Base-by-base conservation (phyloP, 1,284 basidiomycete species). In the Quambalaria eucalypti region DNA sequence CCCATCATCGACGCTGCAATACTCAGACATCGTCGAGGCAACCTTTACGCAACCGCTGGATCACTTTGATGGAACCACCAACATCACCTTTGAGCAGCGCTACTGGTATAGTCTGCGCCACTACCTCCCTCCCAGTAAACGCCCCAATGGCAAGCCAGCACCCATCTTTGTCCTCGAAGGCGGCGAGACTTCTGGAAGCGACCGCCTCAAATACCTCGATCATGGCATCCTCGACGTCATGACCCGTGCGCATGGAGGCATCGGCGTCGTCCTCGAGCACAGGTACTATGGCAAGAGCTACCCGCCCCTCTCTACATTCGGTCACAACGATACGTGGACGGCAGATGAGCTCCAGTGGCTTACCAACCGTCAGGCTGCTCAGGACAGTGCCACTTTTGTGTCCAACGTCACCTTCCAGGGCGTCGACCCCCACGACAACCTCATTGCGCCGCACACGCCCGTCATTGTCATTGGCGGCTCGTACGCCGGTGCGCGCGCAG, bases 351-450 rank as follows among this genome's bases (percentile, higher is more conserved):
- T 82, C 78, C 54, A 86, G 29, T 91, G 87, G 83, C 80, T 97
- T 50, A 88, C 85, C 73, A 95, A 95, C 61, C 85, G 82, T 23
- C 91, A 96, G 76, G 82, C 90, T 1, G 83, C 89, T 0, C 86
- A 88, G n/a, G 93, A 98, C 78, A 89, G 87, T 48, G 90, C 90
- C 1, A 82, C 87, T 75, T 96, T 97, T 73, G 90, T 96, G 81
- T 79, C 81, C 6, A 82, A 85, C 56, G 84, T 95, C 70, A 21
- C 85, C 63, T 86, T 92, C 54, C 76, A 76, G 1, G 85, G 85
- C 0, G 82, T 92, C 26, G 78, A 84, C 3, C 82, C 86, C 56
- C 81, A 86, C 60, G 63, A 63, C 40, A 56, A 64, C 30, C 52
- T 64, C 31, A 66, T 60, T 49, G 52, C 39, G 28, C 48, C 58